These are phyloP conservation scores for Arthrobotrys iridis DNA, from an alignment of 2,329 filamentous ascomycete species.

Conservation along the genomic window DNA sequence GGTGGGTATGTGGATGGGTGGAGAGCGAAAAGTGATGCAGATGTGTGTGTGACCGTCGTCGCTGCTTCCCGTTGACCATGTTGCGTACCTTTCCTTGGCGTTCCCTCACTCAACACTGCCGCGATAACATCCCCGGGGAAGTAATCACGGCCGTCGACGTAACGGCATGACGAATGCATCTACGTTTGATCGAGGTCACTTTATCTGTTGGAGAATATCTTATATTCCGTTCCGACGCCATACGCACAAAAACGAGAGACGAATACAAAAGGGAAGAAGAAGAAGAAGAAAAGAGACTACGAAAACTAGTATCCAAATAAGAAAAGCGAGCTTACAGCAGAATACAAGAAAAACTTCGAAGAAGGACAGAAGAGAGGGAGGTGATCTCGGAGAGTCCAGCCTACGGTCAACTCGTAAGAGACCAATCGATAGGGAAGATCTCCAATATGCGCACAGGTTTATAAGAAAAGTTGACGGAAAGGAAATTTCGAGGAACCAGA, in stretches of 20 bases:
- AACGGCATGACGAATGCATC: too few relatives aligned
- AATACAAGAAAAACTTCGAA: too few relatives aligned
- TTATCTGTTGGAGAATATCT: constrained; percentile 31
- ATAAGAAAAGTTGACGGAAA: constrained; percentile 19
- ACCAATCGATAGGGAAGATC: background rate
- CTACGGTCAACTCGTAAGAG: background rate
- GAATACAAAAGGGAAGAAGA: constrained; percentile 15
- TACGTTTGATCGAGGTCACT: background rate
- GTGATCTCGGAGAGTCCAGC: background rate
- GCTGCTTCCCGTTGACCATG: constrained; percentile 9
- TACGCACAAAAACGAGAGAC: constrained; percentile 53
- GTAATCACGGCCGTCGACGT: too few relatives aligned
- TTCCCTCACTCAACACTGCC: background rate
- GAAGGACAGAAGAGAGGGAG: background rate
- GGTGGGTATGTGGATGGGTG: background rate
- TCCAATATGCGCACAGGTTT: constrained; percentile 33
- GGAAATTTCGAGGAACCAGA: constrained; percentile 8
- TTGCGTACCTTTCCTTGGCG: constrained; percentile 55
- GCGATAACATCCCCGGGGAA: too few relatives aligned
- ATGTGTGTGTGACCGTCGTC: background rate
- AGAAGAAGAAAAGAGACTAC: constrained; percentile 10
- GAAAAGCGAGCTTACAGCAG: background rate
- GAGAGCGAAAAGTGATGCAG: background rate
- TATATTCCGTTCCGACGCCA: constrained; percentile 53
- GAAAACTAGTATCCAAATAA: constrained; percentile 28